A percentile compares a stretch with the other conserved stretches of the same genome.
These are phyloP conservation scores for Mrakia gelida DNA, from an alignment of 768 basidiomycete species.

Conservation along the genomic window DNA sequence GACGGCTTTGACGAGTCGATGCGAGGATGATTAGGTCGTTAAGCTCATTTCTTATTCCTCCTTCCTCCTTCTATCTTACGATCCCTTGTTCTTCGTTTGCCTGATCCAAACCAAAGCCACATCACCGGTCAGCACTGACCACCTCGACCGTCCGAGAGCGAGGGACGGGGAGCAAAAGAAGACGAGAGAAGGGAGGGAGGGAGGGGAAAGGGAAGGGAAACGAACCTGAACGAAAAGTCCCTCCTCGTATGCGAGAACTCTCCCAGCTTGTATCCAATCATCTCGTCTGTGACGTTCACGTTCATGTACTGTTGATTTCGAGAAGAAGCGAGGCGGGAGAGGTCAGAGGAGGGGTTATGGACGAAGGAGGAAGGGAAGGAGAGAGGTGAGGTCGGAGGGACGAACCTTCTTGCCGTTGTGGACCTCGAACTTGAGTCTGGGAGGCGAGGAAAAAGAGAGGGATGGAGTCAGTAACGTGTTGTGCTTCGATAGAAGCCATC, in stretches of 20 bases:
- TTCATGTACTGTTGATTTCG: constrained; percentile 58
- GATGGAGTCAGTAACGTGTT: background rate
- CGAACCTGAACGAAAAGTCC: constrained; percentile 77
- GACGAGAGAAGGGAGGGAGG: background rate
- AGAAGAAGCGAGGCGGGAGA: background rate
- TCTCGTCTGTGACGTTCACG: constrained; percentile 84
- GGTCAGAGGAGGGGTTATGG: background rate
- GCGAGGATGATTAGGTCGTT: background rate
- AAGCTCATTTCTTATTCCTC: constrained; percentile 1
- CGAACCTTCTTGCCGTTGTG: constrained; percentile 73
- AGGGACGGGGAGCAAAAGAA: too few relatives aligned
- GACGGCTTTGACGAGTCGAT: background rate
- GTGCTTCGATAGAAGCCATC: too few relatives aligned
- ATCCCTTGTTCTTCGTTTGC: constrained; percentile 29
- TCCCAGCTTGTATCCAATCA: constrained; percentile 97
- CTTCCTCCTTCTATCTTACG: background rate
- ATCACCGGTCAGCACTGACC: background rate
- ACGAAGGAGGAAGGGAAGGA: background rate
- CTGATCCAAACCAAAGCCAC: background rate
- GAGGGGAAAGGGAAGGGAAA: constrained; percentile 36
- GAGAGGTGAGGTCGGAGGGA: background rate
- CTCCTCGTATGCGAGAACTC: constrained; percentile 91
- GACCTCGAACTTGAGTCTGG: constrained; percentile 78
- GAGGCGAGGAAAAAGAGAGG: background rate
- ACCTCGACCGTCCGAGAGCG: too few relatives aligned